Conservation (phyloP, 768 basidiomycete species). For the Austroboletus eburneus region DNA sequence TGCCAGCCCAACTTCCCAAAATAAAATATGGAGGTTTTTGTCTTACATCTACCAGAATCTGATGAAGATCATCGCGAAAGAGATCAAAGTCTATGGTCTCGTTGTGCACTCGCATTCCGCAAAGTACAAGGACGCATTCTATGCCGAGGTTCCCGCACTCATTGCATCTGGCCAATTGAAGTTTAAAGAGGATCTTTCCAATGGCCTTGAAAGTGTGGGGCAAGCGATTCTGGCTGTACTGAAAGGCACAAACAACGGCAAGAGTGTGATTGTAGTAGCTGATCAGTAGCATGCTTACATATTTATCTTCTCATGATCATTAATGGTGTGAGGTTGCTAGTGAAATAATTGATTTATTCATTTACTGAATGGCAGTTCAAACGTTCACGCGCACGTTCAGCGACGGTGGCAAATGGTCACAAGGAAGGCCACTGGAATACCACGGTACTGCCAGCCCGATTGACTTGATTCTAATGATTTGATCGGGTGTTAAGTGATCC, state of each 20-base stretch:
- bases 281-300: background rate
- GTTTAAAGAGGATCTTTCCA: constrained; percentile 41
- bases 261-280: constrained; percentile 14
- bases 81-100: constrained; percentile 43
- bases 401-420: too few relatives aligned
- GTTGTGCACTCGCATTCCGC: constrained; percentile 26
- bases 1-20: too few relatives aligned
- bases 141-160: constrained; percentile 35
- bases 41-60: constrained; percentile 30
- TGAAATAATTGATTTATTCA: too few relatives aligned
- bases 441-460: too few relatives aligned
- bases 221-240: constrained; percentile 36
- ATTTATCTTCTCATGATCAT: background rate
- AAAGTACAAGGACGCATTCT: constrained; percentile 42
- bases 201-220: constrained; percentile 40
- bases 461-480: too few relatives aligned
- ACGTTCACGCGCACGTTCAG: too few relatives aligned
- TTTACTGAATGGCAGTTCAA: too few relatives aligned
- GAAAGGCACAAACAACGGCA: constrained; percentile 34
- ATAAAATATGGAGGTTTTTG: background rate
- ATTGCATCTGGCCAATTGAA: constrained; percentile 46
- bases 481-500: too few relatives aligned
- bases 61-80: constrained; percentile 36
- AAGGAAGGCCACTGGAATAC: too few relatives aligned
- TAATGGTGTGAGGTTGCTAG: too few relatives aligned